phyloP scores from a whole-genome alignment of 192 early-diverging fungal genomes.

The Coemansia umbellata region DNA sequence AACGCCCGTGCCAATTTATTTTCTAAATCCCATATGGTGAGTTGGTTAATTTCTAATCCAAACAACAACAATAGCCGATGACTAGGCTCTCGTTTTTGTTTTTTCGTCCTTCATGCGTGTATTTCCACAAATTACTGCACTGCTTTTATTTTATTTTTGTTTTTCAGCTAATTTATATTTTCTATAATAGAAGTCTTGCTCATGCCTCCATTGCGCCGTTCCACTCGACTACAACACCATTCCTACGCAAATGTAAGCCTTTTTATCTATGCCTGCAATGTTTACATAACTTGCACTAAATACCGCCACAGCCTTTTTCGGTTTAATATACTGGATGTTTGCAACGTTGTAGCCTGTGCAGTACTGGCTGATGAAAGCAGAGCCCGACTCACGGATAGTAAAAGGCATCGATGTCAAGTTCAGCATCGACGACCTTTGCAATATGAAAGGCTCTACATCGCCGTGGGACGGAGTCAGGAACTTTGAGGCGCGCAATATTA shows the following conservation, averaged over 20 bases:
- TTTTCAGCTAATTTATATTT: background rate
- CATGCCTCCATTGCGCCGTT: conserved; percentile 12
- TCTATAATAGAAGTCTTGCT: background rate
- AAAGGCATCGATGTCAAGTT: conserved; percentile 66
- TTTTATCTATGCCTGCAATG: background rate
- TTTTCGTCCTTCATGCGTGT: too few relatives aligned
- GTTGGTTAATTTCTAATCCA: too few relatives aligned
- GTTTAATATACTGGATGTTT: background rate
- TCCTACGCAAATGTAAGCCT: conserved; percentile 8
- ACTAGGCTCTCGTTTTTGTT: background rate
- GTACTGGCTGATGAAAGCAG: conserved; percentile 82
- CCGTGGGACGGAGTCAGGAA: conserved; percentile 83
- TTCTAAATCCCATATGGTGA: too few relatives aligned
- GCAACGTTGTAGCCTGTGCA: conserved; percentile 3
- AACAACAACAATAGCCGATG: too few relatives aligned
- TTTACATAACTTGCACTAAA: background rate
- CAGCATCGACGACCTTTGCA: conserved; percentile 64
- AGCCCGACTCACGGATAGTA: conserved; percentile 67
- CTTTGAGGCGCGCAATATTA: conserved; percentile 77
- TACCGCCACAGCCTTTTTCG: background rate
- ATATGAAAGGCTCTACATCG: conserved; percentile 48
- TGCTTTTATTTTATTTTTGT: background rate
- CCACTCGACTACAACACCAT: conserved; percentile 4
- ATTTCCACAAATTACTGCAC: background rate
- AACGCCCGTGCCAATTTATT: too few relatives aligned